Conservation (phyloP, 176 grass and related monocot genomes). For the Juncus inflexus region DNA sequence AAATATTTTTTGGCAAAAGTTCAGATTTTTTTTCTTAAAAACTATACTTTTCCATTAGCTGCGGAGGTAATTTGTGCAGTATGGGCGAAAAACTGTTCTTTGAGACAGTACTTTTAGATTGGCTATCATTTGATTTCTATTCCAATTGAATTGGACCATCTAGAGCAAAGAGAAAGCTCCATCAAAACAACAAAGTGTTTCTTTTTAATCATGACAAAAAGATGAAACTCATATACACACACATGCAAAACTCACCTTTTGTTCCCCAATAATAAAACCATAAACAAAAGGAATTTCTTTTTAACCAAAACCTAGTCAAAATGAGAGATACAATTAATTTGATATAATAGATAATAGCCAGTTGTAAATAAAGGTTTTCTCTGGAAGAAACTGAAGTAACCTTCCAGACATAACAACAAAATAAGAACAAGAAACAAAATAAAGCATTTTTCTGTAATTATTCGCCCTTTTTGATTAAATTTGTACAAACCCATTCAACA, state of each 20-base stretch:
- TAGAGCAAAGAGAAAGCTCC: constrained; percentile 29
- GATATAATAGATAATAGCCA: no score
- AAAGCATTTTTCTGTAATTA: background rate
- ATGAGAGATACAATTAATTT: no score
- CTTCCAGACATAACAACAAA: background rate
- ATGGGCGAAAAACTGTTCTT: no score
- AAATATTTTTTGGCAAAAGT: no score
- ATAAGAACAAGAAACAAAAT: background rate
- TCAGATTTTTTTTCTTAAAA: no score
- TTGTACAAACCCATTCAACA: background rate
- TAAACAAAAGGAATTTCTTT: background rate
- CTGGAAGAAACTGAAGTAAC: constrained; percentile 6
- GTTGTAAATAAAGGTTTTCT: background rate
- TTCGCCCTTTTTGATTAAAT: background rate
- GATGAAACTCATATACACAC: constrained; percentile 4
- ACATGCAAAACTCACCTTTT: background rate
- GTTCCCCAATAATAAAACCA: background rate
- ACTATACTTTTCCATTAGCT: no score
- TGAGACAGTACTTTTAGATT: background rate
- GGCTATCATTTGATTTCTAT: constrained; percentile 17
- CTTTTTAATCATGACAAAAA: constrained; percentile 9
- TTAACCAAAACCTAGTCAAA: constrained; percentile 5
- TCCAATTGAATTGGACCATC: constrained; percentile 28
- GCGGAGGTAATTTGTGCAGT: no score
- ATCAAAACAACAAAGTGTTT: constrained; percentile 8